Conservation (phyloP, 2,329 filamentous ascomycete genomes). For the Podosphaera fusca region DNA sequence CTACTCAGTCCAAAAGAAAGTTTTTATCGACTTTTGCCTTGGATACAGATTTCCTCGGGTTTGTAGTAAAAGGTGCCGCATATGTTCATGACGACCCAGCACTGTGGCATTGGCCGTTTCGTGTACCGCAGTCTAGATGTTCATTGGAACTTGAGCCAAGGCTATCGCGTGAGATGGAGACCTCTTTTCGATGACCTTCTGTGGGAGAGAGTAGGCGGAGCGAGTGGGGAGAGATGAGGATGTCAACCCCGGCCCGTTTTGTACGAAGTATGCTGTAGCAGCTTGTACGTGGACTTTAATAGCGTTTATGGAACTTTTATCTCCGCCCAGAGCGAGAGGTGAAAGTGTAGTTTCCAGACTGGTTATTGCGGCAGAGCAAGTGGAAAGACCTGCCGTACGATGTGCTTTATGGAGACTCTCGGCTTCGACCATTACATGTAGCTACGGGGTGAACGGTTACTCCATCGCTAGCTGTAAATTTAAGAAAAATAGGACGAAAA, state of each 20-base stretch:
- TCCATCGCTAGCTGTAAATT: too few species aligned
- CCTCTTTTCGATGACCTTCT: not conserved
- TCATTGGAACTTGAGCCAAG: not conserved
- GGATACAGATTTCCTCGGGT: not conserved
- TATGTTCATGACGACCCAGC: not conserved
- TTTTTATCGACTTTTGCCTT: not conserved
- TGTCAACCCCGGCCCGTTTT: not conserved
- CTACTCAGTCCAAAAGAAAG: not conserved
- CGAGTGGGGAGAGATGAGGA: not conserved
- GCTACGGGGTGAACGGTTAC: too few species aligned
- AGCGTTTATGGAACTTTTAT: not conserved
- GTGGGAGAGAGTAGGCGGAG: not conserved
- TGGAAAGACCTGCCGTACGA: too few species aligned
- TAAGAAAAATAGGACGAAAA: too few species aligned
- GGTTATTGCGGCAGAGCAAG: too few species aligned
- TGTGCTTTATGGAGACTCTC: too few species aligned
- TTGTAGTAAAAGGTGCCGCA: not conserved
- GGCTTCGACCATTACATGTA: too few species aligned
- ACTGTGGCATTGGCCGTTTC: not conserved
- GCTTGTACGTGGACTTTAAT: not conserved
- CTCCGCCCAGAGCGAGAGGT: too few species aligned
- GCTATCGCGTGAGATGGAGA: not conserved
- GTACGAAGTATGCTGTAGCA: not conserved
- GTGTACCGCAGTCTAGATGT: not conserved
- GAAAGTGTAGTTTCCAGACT: too few species aligned